These are phyloP conservation scores for Fusarium beomiforme DNA, from an alignment of 2,329 filamentous ascomycete species.

Conservation along the genomic window DNA sequence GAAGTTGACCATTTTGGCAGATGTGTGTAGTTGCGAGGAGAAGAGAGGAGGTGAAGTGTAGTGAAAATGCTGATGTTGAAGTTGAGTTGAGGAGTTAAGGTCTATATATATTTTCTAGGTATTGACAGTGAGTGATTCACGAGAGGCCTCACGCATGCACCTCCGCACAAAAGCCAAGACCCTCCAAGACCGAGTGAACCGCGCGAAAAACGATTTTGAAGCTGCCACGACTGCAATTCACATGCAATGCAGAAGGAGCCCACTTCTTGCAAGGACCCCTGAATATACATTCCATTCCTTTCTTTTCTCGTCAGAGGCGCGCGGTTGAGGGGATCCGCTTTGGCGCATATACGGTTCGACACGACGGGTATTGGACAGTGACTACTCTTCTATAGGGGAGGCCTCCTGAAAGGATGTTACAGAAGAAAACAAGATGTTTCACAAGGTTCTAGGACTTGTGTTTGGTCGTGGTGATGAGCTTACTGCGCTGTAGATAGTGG, in stretches of 20 bases:
- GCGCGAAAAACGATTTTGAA: slow-evolving; percentile 11
- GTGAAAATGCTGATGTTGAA: neutral
- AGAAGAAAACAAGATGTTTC: neutral
- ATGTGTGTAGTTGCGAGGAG: neutral
- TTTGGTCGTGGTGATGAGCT: neutral
- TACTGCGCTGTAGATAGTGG: neutral
- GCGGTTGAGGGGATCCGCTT: slow-evolving; percentile 13
- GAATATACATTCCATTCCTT: neutral
- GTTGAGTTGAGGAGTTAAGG: neutral
- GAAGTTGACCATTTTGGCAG: slow-evolving; percentile 52
- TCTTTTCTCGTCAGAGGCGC: neutral
- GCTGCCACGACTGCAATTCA: slow-evolving; percentile 36
- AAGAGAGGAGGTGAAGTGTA: neutral
- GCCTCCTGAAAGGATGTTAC: neutral
- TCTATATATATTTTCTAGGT: slow-evolving; percentile 17
- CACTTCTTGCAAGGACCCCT: slow-evolving; percentile 11
- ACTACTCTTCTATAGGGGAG: neutral
- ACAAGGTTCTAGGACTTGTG: neutral
- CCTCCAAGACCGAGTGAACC: slow-evolving; percentile 33
- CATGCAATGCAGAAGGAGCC: slow-evolving; percentile 3
- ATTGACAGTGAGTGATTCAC: neutral
- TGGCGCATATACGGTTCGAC: slow-evolving; percentile 18
- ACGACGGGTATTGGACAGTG: slow-evolving; percentile 3
- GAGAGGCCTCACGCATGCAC: slow-evolving; percentile 30
- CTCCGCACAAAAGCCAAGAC: slow-evolving; percentile 17